Conservation (phyloP, 148 eudicot species). For the Simmondsia chinensis region DNA sequence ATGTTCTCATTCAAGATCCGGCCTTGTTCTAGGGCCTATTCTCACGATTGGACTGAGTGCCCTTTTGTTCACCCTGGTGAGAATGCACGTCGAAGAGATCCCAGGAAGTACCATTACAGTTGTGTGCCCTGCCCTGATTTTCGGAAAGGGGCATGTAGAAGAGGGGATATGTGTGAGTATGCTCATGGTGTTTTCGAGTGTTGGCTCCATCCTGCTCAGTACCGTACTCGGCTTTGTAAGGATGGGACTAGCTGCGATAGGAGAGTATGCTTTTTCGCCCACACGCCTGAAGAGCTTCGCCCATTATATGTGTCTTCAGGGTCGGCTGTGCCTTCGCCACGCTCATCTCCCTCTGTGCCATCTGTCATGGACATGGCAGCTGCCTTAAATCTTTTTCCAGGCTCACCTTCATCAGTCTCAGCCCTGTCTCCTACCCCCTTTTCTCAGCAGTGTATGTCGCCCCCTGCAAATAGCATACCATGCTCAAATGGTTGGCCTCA, state of each 20-base stretch:
- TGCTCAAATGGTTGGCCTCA: conserved; percentile 48
- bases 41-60: conserved; percentile 93
- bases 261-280: conserved; percentile 75
- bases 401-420: conserved; percentile 57
- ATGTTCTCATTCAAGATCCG: conserved; percentile 81
- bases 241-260: conserved; percentile 60
- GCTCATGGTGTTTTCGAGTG: conserved; percentile 79
- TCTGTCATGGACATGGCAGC: conserved; percentile 65
- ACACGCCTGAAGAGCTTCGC: conserved; percentile 55
- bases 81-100: conserved; percentile 78
- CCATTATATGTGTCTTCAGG: conserved; percentile 64
- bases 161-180: conserved; percentile 71
- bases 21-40: conserved; percentile 78
- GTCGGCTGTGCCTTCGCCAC: conserved; percentile 57
- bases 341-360: conserved; percentile 34
- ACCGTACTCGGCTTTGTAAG: conserved; percentile 30
- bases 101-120: conserved; percentile 72
- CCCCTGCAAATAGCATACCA: conserved; percentile 30
- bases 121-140: conserved; percentile 88
- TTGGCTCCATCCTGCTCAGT: conserved; percentile 37
- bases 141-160: conserved; percentile 59
- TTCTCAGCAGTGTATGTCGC: conserved; percentile 56
- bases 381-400: conserved; percentile 54
- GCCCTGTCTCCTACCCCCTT: conserved; percentile 47
- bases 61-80: conserved; percentile 91